Percentiles rank a stretch among this genome's conserved stretches.
These are phyloP conservation scores for Bryoerythrophyllum caledonicum DNA, from an alignment of 225 moss, liverwort and hornwort species.

Conservation along the genomic window DNA sequence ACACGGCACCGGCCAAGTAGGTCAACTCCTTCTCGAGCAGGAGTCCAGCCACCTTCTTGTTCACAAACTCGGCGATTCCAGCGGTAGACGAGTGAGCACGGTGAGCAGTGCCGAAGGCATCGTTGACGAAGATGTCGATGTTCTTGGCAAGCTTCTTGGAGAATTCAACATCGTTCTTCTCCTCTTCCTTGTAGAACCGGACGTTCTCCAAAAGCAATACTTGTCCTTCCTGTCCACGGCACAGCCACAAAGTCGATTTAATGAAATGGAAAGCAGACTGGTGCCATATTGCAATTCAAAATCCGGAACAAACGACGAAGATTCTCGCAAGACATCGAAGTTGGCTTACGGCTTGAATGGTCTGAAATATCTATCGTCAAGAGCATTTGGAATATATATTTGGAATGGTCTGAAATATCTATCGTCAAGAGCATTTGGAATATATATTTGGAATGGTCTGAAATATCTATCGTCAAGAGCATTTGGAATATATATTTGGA, in stretches of 20 bases:
- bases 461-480: too few species aligned
- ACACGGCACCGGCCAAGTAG: slow-evolving; percentile 71
- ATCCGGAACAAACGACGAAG: not conserved
- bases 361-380: not conserved
- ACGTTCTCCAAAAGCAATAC: slow-evolving; percentile 88
- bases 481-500: too few species aligned
- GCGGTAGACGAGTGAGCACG: slow-evolving; percentile 93
- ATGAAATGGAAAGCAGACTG: not conserved
- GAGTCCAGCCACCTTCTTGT: slow-evolving; percentile 70
- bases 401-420: too few species aligned
- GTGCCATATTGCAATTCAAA: not conserved
- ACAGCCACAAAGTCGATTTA: not conserved
- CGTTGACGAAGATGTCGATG: slow-evolving; percentile 80
- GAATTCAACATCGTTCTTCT: slow-evolving; percentile 79
- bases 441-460: too few species aligned
- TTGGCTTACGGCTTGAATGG: not conserved
- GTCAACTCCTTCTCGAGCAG: slow-evolving; percentile 92
- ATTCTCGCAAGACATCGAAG: not conserved
- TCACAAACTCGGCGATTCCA: slow-evolving; percentile 72
- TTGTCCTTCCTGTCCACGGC: slow-evolving; percentile 55
- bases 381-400: too few species aligned
- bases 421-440: too few species aligned
- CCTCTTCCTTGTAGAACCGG: slow-evolving; percentile 94
- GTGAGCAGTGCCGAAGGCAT: slow-evolving; percentile 97
- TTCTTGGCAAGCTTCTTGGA: slow-evolving; percentile 76